Evolutionary conservation across 2,329 filamentous ascomycete genomes (phyloP), one percentile per base, ranked within the genome.

Genomic region (Hymenoscyphus albidus): DNA sequence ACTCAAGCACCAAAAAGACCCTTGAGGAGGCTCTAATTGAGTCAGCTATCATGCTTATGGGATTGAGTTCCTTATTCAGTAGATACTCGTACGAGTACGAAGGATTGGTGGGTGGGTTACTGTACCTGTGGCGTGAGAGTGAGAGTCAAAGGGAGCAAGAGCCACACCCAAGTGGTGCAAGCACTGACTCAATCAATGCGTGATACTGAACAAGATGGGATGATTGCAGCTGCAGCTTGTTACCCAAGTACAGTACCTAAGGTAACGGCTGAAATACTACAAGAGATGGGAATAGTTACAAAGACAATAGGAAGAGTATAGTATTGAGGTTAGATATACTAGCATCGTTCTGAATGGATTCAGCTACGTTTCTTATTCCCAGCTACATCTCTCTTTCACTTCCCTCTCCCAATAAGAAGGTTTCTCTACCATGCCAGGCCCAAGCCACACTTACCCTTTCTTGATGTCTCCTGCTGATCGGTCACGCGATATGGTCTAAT

Each of bases 401-500:
- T 9, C 48, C 18, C 10, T 51, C 48, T 13, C 10, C 18, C 48
- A 51, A 51, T 51, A 1, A 22, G 48, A 51, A 22, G 18, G n/a
- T 10, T 10, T 4, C 18, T 27, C 3, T 4, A 13, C 4, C 48
- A 51, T 51, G 48, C 48, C 48, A 51, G 48, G 22, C 14, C 18
- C 48, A 51, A 51, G 48, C 48, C 48, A 22, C 48, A 22, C 48
- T 51, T 22, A 18, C 48, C 48, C n/a, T 18, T 51, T 22, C 48
- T 35, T 35, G 18, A 12, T 9, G 48, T 27, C 48, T 51, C 48
- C 48, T 27, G 48, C 48, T 51, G 48, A 51, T 51, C 48, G n/a
- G 48, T 51, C 48, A 51, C 48, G 48, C 48, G 48, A 51, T 51
- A 51, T 51, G 48, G 48, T 12, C 22, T 51, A 27, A 27, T 51